These are phyloP conservation scores for Isoetes engelmannii DNA, from an alignment of 83 land plant species.

Conservation along the genomic window DNA sequence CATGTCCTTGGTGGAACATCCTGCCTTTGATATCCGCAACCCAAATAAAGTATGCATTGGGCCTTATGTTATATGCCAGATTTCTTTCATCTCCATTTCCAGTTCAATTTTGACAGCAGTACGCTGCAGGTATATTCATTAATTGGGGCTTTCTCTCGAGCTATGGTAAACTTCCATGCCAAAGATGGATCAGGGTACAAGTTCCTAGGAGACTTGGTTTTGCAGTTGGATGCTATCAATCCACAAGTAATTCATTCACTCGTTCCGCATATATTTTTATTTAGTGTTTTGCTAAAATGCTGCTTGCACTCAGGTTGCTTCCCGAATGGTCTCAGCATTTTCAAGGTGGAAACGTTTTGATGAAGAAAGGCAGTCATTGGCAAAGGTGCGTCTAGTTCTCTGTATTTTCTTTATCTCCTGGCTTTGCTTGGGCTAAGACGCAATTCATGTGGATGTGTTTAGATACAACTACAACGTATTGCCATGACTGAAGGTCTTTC, in stretches of 20 bases:
- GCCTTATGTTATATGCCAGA: neutral
- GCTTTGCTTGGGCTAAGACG: neutral
- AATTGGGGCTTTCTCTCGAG: constrained; percentile 80
- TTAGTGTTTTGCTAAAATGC: neutral
- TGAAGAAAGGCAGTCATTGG: constrained; percentile 62
- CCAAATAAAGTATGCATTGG: constrained; percentile 63
- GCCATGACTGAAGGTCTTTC: constrained; percentile 67
- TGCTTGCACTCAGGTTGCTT: constrained; percentile 53
- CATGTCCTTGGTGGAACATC: constrained; percentile 61
- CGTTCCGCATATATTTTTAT: neutral
- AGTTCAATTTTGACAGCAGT: neutral
- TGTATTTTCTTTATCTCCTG: neutral
- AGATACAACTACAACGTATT: constrained; percentile 87
- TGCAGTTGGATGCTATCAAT: constrained; percentile 81
- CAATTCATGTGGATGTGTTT: neutral
- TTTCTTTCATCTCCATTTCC: constrained; percentile 4
- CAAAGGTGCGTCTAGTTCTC: constrained; percentile 48
- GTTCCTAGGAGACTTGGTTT: constrained; percentile 77
- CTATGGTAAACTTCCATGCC: constrained; percentile 87
- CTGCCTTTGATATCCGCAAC: constrained; percentile 90
- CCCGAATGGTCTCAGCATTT: constrained; percentile 88
- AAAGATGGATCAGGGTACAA: constrained; percentile 95
- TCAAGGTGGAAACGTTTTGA: constrained; percentile 93
- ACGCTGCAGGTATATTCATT: constrained; percentile 80
- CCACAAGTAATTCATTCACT: constrained; percentile 58